A percentile compares a stretch with the other conserved stretches of the same genome.
phyloP scores from a whole-genome alignment of 2,329 filamentous ascomycete species.

The Pezizomycotina sp. region DNA sequence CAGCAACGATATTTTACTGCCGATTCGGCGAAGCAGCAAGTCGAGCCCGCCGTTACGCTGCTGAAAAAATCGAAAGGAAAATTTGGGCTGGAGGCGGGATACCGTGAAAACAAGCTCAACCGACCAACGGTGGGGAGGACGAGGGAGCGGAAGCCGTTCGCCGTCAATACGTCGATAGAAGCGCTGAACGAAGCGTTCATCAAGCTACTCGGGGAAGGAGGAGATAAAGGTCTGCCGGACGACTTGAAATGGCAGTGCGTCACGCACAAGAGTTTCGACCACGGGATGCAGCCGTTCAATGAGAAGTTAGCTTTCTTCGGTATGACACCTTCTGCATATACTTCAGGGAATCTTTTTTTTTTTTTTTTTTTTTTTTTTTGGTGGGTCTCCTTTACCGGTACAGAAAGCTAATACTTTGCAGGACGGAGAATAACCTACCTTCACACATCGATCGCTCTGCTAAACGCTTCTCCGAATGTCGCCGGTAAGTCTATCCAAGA shows the following conservation, averaged over 20 bases:
- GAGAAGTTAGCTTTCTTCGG: conserved; percentile 79
- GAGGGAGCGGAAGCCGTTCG: conserved; percentile 18
- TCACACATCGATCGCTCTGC: conserved; percentile 13
- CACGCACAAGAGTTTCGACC: conserved; percentile 96
- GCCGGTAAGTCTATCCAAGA: background rate
- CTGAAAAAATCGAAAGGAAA: no score
- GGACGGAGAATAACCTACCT: conserved; percentile 19
- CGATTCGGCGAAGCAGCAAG: no score
- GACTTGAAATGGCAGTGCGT: conserved; percentile 94
- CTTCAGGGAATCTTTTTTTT: background rate
- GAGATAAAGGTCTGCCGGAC: conserved; percentile 59
- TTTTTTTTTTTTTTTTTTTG: background rate
- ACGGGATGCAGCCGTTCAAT: conserved; percentile 85
- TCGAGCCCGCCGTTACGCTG: no score
- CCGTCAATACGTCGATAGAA: conserved; percentile 57
- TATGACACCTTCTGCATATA: conserved; percentile 30
- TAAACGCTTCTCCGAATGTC: conserved; percentile 1
- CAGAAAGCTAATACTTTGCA: conserved; percentile 2
- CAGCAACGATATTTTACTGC: no score
- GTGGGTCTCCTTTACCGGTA: conserved; percentile 1
- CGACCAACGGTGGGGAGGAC: conserved; percentile 19
- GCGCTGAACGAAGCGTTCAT: conserved; percentile 63
- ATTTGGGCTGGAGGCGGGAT: no score
- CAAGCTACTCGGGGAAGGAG: conserved; percentile 46
- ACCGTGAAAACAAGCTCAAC: conserved; percentile 19